Evolutionary conservation across 805 yeast species (phyloP).

Genomic region (Torulaspora delbrueckii): DNA sequence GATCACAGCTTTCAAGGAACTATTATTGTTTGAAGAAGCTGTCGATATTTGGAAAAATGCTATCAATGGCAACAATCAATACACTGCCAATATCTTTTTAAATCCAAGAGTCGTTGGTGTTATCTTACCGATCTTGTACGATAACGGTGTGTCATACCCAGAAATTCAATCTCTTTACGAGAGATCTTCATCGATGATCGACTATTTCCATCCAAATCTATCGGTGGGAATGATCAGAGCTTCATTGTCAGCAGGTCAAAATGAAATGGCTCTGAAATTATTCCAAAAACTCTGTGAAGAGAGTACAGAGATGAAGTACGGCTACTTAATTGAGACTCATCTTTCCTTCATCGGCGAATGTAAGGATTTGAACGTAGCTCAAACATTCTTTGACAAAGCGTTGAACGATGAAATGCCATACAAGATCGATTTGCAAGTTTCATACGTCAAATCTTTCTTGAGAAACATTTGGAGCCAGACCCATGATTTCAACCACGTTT

Average conservation of each 20-base stretch:
- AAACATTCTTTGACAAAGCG: constrained; percentile 70
- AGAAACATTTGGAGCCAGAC: constrained; percentile 55
- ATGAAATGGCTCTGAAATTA: constrained; percentile 57
- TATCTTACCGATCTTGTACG: constrained; percentile 60
- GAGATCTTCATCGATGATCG: constrained; percentile 36
- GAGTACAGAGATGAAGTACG: constrained; percentile 43
- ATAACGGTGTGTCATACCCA: constrained; percentile 55
- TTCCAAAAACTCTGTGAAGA: constrained; percentile 56
- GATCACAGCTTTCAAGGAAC: constrained; percentile 55
- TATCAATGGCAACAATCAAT: constrained; percentile 23
- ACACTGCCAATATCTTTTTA: constrained; percentile 42
- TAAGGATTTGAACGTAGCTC: constrained; percentile 65
- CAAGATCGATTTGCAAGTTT: constrained; percentile 63
- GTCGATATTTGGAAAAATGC: constrained; percentile 63
- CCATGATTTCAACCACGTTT: constrained; percentile 52
- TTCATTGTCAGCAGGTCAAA: constrained; percentile 59
- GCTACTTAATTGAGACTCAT: constrained; percentile 68
- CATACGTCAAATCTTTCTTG: constrained; percentile 61
- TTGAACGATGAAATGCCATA: constrained; percentile 68
- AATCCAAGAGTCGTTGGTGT: constrained; percentile 64
- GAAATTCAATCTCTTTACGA: constrained; percentile 57
- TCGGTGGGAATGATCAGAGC: constrained; percentile 71
- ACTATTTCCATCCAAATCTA: constrained; percentile 43
- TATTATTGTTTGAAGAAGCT: constrained; percentile 57
- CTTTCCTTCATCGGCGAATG: constrained; percentile 73